Percentiles rank a stretch among this genome's conserved stretches.
Conservation (phyloP, 352 stramenopile species). For the Globisporangium sylvaticum region DNA sequence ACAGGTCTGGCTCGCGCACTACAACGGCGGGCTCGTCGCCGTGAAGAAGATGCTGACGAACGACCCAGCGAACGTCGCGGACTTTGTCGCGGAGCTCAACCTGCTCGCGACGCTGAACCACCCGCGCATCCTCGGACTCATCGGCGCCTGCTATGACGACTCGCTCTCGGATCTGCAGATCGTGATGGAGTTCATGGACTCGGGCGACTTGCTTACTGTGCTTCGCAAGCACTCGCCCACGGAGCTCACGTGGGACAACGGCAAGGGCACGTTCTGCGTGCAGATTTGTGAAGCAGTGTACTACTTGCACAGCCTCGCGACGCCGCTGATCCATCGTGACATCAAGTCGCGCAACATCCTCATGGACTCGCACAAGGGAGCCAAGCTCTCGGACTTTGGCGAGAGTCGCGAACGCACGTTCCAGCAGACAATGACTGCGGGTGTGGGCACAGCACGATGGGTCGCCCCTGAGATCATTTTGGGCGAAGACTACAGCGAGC, state of each 20-base stretch:
- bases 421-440: slow-evolving; percentile 70
- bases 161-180: slow-evolving; percentile 66
- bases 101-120: slow-evolving; percentile 70
- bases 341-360: slow-evolving; percentile 92
- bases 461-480: slow-evolving; percentile 77
- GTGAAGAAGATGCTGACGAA: slow-evolving; percentile 78
- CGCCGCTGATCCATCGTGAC: slow-evolving; percentile 89
- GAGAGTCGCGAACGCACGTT: slow-evolving; percentile 74
- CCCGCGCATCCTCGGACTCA: slow-evolving; percentile 65
- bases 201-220: slow-evolving; percentile 59
- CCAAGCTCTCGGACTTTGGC: slow-evolving; percentile 74
- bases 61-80: slow-evolving; percentile 48
- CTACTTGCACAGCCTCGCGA: slow-evolving; percentile 85
- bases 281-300: slow-evolving; percentile 83
- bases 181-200: slow-evolving; percentile 82
- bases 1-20: slow-evolving; percentile 76
- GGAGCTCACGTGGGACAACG: slow-evolving; percentile 48
- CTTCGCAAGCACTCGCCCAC: slow-evolving; percentile 40
- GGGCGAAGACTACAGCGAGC: slow-evolving; percentile 68
- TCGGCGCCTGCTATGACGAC: slow-evolving; percentile 75
- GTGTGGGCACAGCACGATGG: slow-evolving; percentile 71
- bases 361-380: slow-evolving; percentile 65
- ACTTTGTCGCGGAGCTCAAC: slow-evolving; percentile 82
- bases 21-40: slow-evolving; percentile 60
- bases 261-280: slow-evolving; percentile 70